A percentile compares a stretch with the other conserved stretches of the same genome.
phyloP scores from a whole-genome alignment of 176 grass and related monocot genomes.

The Rhynchospora pubera region DNA sequence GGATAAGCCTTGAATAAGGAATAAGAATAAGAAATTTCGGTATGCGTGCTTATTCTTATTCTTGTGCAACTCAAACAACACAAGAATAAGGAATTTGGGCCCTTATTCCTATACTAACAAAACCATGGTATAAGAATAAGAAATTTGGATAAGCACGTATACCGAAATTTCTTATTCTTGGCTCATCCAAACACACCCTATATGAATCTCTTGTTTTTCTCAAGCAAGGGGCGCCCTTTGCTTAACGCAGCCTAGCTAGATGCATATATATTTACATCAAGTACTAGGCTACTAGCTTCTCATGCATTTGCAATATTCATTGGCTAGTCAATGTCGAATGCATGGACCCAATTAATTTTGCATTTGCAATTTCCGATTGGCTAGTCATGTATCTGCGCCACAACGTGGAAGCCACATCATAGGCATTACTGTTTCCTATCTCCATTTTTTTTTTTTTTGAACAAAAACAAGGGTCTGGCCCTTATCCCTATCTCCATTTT shows the following conservation, averaged over 20 bases:
- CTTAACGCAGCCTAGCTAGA: conserved; percentile 8
- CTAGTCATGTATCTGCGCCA: conserved; percentile 12
- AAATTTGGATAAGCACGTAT: no score
- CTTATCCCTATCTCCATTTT: not conserved
- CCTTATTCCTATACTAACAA: no score
- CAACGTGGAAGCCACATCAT: conserved; percentile 10
- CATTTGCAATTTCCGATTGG: not conserved
- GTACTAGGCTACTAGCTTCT: not conserved
- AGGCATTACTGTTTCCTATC: not conserved
- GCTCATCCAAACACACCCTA: no score
- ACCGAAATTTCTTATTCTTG: no score
- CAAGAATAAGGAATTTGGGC: no score
- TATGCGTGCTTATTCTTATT: no score
- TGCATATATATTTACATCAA: not conserved
- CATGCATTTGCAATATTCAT: not conserved
- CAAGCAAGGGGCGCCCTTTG: not conserved
- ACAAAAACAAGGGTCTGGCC: no score
- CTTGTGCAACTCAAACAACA: no score
- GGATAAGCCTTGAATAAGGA: no score
- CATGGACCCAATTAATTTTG: not conserved
- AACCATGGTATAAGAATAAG: no score
- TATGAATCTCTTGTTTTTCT: not conserved
- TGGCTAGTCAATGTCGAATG: conserved; percentile 15
- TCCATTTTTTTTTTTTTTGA: no score
- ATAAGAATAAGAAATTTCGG: no score